Evolutionary conservation across 352 stramenopile species (phyloP).

Genomic region (Phytopythium kandeliae): DNA sequence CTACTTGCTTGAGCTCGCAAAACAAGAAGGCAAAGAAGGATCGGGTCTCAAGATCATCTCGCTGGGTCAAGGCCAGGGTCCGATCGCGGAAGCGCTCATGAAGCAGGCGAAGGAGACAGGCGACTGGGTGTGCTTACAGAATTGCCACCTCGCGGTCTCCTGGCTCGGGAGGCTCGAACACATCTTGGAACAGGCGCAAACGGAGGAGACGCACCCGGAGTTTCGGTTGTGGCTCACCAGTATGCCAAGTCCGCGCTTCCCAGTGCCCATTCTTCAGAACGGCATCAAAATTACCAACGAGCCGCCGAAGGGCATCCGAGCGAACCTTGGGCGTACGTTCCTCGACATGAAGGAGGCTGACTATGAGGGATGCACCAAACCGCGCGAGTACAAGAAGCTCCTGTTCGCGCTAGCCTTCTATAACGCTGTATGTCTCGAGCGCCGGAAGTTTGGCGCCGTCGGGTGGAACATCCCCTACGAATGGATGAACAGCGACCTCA

Average conservation of each 20-base stretch:
- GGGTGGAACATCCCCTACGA: constrained; percentile 96
- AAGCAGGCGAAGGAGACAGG: constrained; percentile 85
- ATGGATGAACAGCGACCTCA: constrained; percentile 96
- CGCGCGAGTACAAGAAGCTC: constrained; percentile 87
- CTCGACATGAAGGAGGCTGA: constrained; percentile 89
- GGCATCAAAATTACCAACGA: constrained; percentile 97
- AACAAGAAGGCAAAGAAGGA: constrained; percentile 87
- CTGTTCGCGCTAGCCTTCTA: constrained; percentile 93
- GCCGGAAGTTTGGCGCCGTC: constrained; percentile 92
- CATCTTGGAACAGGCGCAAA: constrained; percentile 67
- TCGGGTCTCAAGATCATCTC: constrained; percentile 90
- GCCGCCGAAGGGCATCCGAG: constrained; percentile 87
- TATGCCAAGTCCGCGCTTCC: constrained; percentile 89
- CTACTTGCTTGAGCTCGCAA: constrained; percentile 89
- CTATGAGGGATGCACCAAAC: constrained; percentile 86
- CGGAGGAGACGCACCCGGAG: constrained; percentile 74
- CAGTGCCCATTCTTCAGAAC: constrained; percentile 92
- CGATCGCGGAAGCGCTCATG: constrained; percentile 89
- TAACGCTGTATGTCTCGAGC: constrained; percentile 92
- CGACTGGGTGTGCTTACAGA: constrained; percentile 95
- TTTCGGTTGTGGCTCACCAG: constrained; percentile 94
- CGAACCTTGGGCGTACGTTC: constrained; percentile 92
- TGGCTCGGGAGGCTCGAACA: constrained; percentile 88
- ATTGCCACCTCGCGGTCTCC: constrained; percentile 91
- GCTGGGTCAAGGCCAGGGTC: constrained; percentile 91